These are phyloP conservation scores for Pseudodiploospora longispora DNA, from an alignment of 2,329 filamentous ascomycete genomes.

Conservation along the genomic window DNA sequence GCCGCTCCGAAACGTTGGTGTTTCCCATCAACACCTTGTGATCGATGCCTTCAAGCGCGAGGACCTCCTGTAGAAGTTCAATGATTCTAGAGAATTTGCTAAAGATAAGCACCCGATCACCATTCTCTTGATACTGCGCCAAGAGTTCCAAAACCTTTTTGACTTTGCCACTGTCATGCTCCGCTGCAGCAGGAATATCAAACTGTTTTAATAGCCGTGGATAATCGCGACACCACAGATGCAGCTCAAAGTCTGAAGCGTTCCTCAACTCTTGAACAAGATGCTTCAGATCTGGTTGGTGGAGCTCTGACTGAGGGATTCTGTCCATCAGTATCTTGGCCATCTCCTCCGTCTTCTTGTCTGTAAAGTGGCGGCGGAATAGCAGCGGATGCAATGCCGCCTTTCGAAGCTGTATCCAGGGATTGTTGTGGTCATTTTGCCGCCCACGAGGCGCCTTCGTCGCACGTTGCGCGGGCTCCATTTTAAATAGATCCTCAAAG, in stretches of 20 bases:
- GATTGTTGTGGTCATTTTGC: conserved; percentile 54
- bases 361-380: conserved; percentile 72
- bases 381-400: conserved; percentile 87
- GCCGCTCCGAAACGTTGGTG: conserved; percentile 74
- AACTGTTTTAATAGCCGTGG: conserved; percentile 40
- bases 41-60: conserved; percentile 62
- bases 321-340: conserved; percentile 66
- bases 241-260: conserved; percentile 58
- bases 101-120: conserved; percentile 84
- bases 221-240: conserved; percentile 57
- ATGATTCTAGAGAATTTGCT: conserved; percentile 89
- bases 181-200: conserved; percentile 45
- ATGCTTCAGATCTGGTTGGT: conserved; percentile 43
- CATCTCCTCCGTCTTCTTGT: conserved; percentile 70
- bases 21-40: conserved; percentile 83
- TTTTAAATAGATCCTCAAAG: conserved; percentile 55
- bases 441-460: conserved; percentile 36
- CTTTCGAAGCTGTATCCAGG: conserved; percentile 86
- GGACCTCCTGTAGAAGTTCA: conserved; percentile 78
- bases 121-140: conserved; percentile 62
- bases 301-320: conserved; percentile 47
- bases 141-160: conserved; percentile 69
- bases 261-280: conserved; percentile 48
- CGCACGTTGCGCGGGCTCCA: conserved; percentile 47
- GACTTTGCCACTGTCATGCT: conserved; percentile 73